phyloP scores from a whole-genome alignment of 306 rosid genomes.

The Lathyrus oleraceus region DNA sequence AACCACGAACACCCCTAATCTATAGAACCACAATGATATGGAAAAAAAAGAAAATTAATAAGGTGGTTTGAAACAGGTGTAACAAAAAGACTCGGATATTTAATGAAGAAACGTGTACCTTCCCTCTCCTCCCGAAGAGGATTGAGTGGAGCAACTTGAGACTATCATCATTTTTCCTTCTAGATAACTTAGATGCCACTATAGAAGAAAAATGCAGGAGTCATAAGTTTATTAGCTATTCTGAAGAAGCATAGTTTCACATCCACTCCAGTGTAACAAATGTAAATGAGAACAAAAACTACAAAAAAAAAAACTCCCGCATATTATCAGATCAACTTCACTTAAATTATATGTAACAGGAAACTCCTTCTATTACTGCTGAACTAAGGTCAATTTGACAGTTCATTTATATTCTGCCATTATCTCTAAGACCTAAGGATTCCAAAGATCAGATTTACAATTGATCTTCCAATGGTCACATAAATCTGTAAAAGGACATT shows the following conservation, averaged over 20 bases:
- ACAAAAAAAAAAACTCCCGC: slow-evolving; percentile 12
- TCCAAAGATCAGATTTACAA: background rate
- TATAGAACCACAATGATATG: background rate
- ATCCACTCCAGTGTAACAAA: slow-evolving; percentile 14
- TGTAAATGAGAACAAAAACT: background rate
- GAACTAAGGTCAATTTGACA: slow-evolving; percentile 8
- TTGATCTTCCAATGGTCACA: background rate
- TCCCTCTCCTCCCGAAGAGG: slow-evolving; percentile 95
- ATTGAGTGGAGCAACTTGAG: slow-evolving; percentile 86
- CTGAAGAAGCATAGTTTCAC: slow-evolving; percentile 22
- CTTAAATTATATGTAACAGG: background rate
- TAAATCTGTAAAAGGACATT: slow-evolving; percentile 19
- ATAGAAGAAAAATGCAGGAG: slow-evolving; percentile 34
- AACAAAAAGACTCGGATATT: slow-evolving; percentile 19
- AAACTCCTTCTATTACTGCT: background rate
- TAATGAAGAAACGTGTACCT: slow-evolving; percentile 54
- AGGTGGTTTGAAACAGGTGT: slow-evolving; percentile 1
- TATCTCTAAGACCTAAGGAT: background rate
- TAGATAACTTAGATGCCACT: slow-evolving; percentile 90
- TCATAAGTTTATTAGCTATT: slow-evolving; percentile 28
- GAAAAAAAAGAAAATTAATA: slow-evolving; percentile 23
- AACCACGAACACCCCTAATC: too few relatives aligned
- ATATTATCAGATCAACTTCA: slow-evolving; percentile 16
- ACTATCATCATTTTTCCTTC: slow-evolving; percentile 79
- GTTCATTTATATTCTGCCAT: slow-evolving; percentile 1